These are phyloP conservation scores for Didymella segeticola DNA, from an alignment of 2,329 filamentous ascomycete species.

Conservation along the genomic window DNA sequence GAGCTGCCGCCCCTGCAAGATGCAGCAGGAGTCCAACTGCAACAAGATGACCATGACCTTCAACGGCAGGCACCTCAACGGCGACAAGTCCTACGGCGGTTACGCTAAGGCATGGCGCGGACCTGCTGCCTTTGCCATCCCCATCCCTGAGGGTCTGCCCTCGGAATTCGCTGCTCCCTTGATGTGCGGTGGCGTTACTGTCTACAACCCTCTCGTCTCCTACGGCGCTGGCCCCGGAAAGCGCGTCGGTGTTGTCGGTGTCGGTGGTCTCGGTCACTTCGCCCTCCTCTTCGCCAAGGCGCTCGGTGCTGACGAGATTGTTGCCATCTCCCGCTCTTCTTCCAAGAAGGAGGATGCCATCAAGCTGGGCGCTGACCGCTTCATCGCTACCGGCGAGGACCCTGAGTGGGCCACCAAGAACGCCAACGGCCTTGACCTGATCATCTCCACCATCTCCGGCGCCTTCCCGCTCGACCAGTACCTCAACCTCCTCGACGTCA, in stretches of 20 bases:
- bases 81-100: constrained; percentile 69
- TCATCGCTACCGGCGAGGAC: constrained; percentile 66
- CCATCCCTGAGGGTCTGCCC: constrained; percentile 76
- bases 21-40: constrained; percentile 53
- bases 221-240: constrained; percentile 80
- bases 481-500: constrained; percentile 63
- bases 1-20: constrained; percentile 57
- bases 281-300: constrained; percentile 74
- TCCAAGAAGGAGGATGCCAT: constrained; percentile 67
- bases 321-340: constrained; percentile 67
- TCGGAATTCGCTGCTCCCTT: constrained; percentile 72
- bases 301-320: constrained; percentile 70
- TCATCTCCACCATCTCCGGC: constrained; percentile 65
- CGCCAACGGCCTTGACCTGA: constrained; percentile 61
- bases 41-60: constrained; percentile 55
- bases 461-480: constrained; percentile 66
- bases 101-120: constrained; percentile 71
- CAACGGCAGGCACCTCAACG: constrained; percentile 58
- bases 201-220: constrained; percentile 76
- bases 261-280: constrained; percentile 77
- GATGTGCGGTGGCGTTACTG: constrained; percentile 83
- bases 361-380: constrained; percentile 66
- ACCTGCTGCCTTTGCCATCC: constrained; percentile 75
- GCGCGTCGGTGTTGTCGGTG: constrained; percentile 76
- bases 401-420: constrained; percentile 65